Evolutionary conservation across 257 asterid genomes (phyloP).

Genomic region (Fraxinus excelsior): DNA sequence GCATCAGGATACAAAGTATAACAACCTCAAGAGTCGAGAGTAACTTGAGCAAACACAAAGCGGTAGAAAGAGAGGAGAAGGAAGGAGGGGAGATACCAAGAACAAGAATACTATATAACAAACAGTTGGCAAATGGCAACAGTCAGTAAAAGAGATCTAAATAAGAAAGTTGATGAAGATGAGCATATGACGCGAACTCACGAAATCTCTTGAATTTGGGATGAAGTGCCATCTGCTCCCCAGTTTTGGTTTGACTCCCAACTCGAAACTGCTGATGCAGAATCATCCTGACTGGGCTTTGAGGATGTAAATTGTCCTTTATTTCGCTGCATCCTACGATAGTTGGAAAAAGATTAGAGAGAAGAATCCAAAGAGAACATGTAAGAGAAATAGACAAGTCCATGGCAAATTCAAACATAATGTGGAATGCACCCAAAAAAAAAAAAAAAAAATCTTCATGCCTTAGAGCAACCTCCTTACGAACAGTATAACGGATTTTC

Average conservation of each 20-base stretch:
- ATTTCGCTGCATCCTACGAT: slow-evolving; percentile 69
- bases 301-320: slow-evolving; percentile 82
- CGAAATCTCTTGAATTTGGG: slow-evolving; percentile 55
- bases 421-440: neutral
- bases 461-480: slow-evolving; percentile 86
- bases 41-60: neutral
- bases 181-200: slow-evolving; percentile 34
- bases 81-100: neutral
- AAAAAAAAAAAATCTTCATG: too few relatives aligned
- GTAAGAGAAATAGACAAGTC: neutral
- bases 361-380: neutral
- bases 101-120: slow-evolving; percentile 5
- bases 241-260: slow-evolving; percentile 68
- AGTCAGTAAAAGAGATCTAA: slow-evolving; percentile 9
- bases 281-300: slow-evolving; percentile 57
- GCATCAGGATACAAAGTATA: neutral
- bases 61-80: slow-evolving; percentile 3
- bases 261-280: slow-evolving; percentile 61
- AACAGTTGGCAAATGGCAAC: slow-evolving; percentile 3
- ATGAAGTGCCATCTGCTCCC: slow-evolving; percentile 51
- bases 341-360: slow-evolving; percentile 6
- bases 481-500: slow-evolving; percentile 79
- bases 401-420: neutral
- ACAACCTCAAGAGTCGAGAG: slow-evolving; percentile 9
- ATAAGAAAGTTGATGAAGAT: neutral